These are phyloP conservation scores for Hibiscus tridactylites DNA, from an alignment of 345 rosid species.

Conservation along the genomic window DNA sequence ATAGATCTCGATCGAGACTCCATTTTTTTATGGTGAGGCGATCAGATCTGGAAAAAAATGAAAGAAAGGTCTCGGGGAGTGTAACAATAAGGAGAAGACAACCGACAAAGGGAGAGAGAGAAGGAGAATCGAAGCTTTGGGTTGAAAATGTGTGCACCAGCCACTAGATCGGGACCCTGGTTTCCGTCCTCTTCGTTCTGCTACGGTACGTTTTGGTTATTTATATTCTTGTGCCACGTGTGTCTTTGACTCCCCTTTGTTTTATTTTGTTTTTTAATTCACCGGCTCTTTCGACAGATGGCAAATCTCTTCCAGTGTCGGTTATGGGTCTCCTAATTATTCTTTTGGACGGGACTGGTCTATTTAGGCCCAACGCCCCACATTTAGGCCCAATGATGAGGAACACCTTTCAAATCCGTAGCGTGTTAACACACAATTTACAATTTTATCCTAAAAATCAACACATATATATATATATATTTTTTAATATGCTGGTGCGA, in stretches of 20 bases:
- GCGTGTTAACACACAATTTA: too few relatives aligned
- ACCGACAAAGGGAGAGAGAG: neutral
- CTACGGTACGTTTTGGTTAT: neutral
- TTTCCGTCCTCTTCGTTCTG: neutral
- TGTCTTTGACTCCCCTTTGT: neutral
- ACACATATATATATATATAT: too few relatives aligned
- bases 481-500: too few relatives aligned
- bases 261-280: neutral
- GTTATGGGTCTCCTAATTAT: neutral
- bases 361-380: neutral
- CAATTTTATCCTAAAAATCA: too few relatives aligned
- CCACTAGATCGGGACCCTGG: neutral
- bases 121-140: neutral
- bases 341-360: neutral
- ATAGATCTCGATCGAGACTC: conserved; percentile 27
- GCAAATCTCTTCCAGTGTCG: neutral
- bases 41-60: conserved; percentile 20
- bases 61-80: neutral
- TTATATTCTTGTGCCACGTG: neutral
- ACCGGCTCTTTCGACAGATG: neutral
- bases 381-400: neutral
- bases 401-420: too few relatives aligned
- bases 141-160: neutral
- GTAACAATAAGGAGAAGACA: conserved; percentile 6
- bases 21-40: conserved; percentile 27